Evolutionary conservation across 768 basidiomycete species (phyloP), one percentile per base, ranked within the genome.

Genomic region (Sarcodon sp.): DNA sequence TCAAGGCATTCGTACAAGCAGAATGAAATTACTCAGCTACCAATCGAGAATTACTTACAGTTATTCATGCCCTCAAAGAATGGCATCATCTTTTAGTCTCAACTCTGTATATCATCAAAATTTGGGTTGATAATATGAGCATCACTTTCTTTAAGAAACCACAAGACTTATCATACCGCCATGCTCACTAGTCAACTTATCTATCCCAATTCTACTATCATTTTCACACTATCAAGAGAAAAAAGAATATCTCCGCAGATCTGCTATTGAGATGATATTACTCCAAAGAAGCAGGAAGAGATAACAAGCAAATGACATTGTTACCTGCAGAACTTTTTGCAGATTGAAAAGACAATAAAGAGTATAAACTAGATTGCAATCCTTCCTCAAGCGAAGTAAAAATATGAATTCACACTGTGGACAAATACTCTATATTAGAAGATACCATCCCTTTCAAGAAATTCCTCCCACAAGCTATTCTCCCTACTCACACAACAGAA

Each of bases 1-100:
- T 52, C 0, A 49, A 55, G 16, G 27, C 53, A 6, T 43, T 61
- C 12, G 55, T 48, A 7, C 31, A 52, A 0, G 59, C 61, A 0
- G 64, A 75, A 51, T 38, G 51, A 7, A 65, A 66, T 51, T 65
- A 65, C 49, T 55, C 64, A 12, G 61, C 65, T 46, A 61, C 69
- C 43, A 67, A 75, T 55, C 61, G 62, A 49, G 71, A 75, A 55
- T 47, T 72, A 1, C 56, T 72, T 9, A 64, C 67, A 0, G 69
- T 73, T 8, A 61, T 73, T 16, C 13, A 54, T 7, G 60, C 64
- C 1, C 45, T 67, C 1, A 46, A 56, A 1, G 52, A 59, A 12
- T 69, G 65, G 67, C 46, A 56, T 3, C 55, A 57, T 6, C 64
- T 63, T 45, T 51, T 61, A n/a, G 8, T 47, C 15, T 38, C 45